phyloP scores from a whole-genome alignment of 306 rosid genomes.

The Citrullus amarus region DNA sequence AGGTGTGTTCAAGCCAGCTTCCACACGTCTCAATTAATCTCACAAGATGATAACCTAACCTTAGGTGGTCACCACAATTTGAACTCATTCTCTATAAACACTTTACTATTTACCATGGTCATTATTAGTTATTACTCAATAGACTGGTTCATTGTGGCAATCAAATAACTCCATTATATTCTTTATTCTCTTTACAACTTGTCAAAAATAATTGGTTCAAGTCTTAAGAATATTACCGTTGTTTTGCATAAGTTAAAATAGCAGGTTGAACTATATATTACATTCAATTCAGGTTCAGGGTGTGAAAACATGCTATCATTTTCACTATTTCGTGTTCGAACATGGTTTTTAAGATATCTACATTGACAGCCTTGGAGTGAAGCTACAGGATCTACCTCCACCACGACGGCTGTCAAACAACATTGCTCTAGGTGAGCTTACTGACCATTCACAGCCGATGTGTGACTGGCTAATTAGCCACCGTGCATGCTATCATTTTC shows the following conservation, averaged over 20 bases:
- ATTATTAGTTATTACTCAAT: neutral
- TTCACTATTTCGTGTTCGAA: neutral
- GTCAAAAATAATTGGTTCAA: neutral
- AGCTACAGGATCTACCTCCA: conserved; percentile 26
- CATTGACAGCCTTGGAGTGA: conserved; percentile 24
- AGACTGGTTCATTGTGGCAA: neutral
- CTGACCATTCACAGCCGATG: conserved; percentile 88
- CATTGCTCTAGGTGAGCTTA: conserved; percentile 57
- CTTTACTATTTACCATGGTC: neutral
- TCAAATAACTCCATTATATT: neutral
- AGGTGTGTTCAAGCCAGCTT: neutral
- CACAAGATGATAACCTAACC: neutral
- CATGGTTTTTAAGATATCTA: conserved; percentile 15
- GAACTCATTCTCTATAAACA: neutral
- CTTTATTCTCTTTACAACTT: neutral
- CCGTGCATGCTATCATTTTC: conserved; percentile 12
- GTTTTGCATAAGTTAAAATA: neutral
- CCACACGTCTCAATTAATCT: neutral
- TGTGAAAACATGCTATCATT: neutral
- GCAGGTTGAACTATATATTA: neutral
- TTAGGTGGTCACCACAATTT: neutral
- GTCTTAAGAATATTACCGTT: neutral
- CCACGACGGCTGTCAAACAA: conserved; percentile 13
- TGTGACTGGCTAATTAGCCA: conserved; percentile 87
- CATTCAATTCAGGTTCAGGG: neutral